Evolutionary conservation across 495 filamentous ascomycete species (phyloP), one percentile per base, ranked within the genome.

Genomic region (Neurospora sp.): DNA sequence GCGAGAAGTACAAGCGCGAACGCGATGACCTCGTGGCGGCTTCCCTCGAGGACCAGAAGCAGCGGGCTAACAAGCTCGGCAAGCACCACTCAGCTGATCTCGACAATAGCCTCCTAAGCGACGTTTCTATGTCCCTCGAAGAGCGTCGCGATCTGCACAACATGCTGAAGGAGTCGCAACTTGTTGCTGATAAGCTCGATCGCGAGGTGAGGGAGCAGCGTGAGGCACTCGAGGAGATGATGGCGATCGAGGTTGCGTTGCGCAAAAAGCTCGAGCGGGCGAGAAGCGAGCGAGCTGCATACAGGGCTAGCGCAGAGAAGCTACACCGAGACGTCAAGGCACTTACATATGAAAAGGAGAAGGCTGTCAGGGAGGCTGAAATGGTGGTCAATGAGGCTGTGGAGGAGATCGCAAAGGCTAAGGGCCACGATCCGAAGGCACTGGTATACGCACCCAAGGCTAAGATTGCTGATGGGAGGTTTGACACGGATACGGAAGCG

Each of bases 121-220:
- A 71, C 69, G 38, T 72, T 8, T 77, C 75, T 71, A 76, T 85
- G 77, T 72, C 84, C 11, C 77, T 78, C 27, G 82, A 83, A 44
- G 83, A 85, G 69, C 80, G 81, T 37, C 77, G 78, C n/a, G 93
- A 97, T 75, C 82, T 96, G 76, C 92, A 93, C 27, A 78, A 81
- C 46, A 85, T 97, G 76, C 77, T 90, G 66, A 87, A 89, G 69
- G 89, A 90, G 62, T 92, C 94, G 4, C 93, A 91, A 85, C 88
- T 89, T 74, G 79, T 84, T 18, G 81, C 77, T 18, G 82, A 82
- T 66, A 81, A 77, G 69, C 82, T 86, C 23, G 83, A 85, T 27
- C 81, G 84, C 72, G 84, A 84, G 76, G 76, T 83, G 14, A 72
- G 76, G 14, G 76, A 82, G 73, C 82, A 83, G 59, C 79, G 81